phyloP scores from a whole-genome alignment of 192 early-diverging fungal species.

The Linnemannia schmuckeri region DNA sequence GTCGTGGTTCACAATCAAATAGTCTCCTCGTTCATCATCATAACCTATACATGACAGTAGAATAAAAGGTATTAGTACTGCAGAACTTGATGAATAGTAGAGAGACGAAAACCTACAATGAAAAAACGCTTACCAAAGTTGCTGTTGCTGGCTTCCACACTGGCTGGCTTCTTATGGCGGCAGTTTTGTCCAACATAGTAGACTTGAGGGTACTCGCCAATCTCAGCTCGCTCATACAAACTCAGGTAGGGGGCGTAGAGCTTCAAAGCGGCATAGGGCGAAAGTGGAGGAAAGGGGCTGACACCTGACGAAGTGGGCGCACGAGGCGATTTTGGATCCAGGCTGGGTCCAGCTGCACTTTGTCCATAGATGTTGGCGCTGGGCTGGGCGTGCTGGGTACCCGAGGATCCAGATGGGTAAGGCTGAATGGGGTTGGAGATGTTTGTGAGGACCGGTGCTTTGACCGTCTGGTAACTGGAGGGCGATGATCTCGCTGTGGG shows the following conservation, averaged over 20 bases:
- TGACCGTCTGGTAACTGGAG: constrained; percentile 1
- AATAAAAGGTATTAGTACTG: not conserved
- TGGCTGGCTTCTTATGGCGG: constrained; percentile 67
- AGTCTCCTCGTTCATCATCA: constrained; percentile 97
- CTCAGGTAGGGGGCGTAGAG: constrained; percentile 82
- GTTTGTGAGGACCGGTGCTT: not conserved
- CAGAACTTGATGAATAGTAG: not conserved
- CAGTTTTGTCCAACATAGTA: constrained; percentile 91
- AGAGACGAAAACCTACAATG: not conserved
- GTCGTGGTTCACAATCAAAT: constrained; percentile 87
- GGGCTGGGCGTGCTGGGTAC: not conserved
- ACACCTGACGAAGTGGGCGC: constrained; percentile 23
- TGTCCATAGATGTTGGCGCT: constrained; percentile 21
- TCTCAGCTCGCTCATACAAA: constrained; percentile 89
- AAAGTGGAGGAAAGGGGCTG: constrained; percentile 63
- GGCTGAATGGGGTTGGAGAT: constrained; percentile 24
- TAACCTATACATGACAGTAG: constrained; percentile 34
- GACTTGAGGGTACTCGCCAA: constrained; percentile 82
- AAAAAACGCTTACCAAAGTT: constrained; percentile 63
- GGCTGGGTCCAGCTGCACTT: not conserved
- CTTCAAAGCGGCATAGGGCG: constrained; percentile 73
- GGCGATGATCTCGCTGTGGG: constrained; percentile 36
- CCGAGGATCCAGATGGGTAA: constrained; percentile 7
- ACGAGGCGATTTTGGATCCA: constrained; percentile 30
- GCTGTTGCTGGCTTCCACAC: constrained; percentile 68